These are phyloP conservation scores for Penicillium sp. DNA, from an alignment of 2,329 filamentous ascomycete species.

Conservation along the genomic window DNA sequence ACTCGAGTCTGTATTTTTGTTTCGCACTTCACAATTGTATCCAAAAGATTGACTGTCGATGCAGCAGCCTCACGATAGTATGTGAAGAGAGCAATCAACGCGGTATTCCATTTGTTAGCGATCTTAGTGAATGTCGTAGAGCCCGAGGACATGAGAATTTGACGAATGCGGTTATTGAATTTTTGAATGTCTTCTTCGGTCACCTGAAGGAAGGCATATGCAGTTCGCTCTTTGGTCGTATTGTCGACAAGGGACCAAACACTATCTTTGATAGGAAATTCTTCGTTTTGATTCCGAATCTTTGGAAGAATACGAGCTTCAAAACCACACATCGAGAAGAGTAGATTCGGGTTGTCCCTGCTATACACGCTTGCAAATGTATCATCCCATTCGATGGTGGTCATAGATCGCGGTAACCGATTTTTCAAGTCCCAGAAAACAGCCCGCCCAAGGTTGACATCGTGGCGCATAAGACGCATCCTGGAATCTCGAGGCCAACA, in stretches of 20 bases:
- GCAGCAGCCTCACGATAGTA: constrained; percentile 98
- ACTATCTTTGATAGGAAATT: constrained; percentile 95
- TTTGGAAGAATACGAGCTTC: constrained; percentile 96
- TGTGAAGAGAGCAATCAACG: constrained; percentile 91
- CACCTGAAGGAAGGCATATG: constrained; percentile 94
- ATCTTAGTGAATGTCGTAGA: constrained; percentile 99
- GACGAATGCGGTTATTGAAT: constrained; percentile 97
- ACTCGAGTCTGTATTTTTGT: constrained; percentile 99
- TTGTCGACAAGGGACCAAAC: constrained; percentile 98
- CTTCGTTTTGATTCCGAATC: constrained; percentile 89
- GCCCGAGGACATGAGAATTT: constrained; percentile 99
- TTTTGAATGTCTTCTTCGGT: constrained; percentile 97
- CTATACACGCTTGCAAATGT: constrained; percentile 98
- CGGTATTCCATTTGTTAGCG: constrained; percentile 99
- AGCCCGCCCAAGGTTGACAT: constrained; percentile 93
- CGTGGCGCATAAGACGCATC: constrained; percentile 97
- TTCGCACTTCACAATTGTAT: constrained; percentile 98
- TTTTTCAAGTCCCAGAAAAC: constrained; percentile 99
- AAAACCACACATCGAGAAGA: constrained; percentile 98
- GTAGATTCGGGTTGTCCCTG: constrained; percentile 90
- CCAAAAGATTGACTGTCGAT: constrained; percentile 86
- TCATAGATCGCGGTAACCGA: constrained; percentile 85
- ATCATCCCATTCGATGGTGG: constrained; percentile 98
- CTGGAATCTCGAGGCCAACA: constrained; percentile 97
- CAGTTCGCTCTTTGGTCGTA: constrained; percentile 92